Evolutionary conservation across 176 grass and related monocot genomes (phyloP).

Genomic region (Aegilops umbellulata): DNA sequence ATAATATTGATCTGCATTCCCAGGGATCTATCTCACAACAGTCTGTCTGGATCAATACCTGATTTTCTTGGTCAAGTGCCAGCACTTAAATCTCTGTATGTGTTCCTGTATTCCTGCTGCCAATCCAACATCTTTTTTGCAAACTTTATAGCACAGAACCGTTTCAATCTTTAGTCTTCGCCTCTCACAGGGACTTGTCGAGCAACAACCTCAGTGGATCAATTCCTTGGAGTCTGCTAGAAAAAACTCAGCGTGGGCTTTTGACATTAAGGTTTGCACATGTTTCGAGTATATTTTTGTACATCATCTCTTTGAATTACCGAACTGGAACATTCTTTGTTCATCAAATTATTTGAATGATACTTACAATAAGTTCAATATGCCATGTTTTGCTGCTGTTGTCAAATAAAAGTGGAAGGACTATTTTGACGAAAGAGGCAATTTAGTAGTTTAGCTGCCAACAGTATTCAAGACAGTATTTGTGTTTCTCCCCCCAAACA

Average conservation of each 20-base stretch:
- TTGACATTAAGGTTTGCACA: constrained; percentile 27
- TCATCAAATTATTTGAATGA: not conserved
- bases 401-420: not conserved
- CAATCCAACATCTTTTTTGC: not conserved
- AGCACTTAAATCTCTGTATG: constrained; percentile 42
- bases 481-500: not conserved
- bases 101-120: not conserved
- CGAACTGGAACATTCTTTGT: not conserved
- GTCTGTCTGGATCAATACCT: constrained; percentile 33
- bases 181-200: constrained; percentile 41
- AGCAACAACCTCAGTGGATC: constrained; percentile 42
- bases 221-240: constrained; percentile 30
- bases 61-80: constrained; percentile 13
- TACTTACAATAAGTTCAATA: not conserved
- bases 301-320: not conserved
- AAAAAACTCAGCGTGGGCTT: constrained; percentile 22
- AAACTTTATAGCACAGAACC: not conserved
- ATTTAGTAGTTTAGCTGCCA: not conserved
- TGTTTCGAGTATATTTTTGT: not conserved
- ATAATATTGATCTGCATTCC: not conserved
- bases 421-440: not conserved
- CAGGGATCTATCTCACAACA: constrained; percentile 50
- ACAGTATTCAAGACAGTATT: not conserved
- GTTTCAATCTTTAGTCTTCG: not conserved
- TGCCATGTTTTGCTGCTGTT: not conserved